Conservation (phyloP, 768 basidiomycete genomes). For the Phaeolepiota aurea region DNA sequence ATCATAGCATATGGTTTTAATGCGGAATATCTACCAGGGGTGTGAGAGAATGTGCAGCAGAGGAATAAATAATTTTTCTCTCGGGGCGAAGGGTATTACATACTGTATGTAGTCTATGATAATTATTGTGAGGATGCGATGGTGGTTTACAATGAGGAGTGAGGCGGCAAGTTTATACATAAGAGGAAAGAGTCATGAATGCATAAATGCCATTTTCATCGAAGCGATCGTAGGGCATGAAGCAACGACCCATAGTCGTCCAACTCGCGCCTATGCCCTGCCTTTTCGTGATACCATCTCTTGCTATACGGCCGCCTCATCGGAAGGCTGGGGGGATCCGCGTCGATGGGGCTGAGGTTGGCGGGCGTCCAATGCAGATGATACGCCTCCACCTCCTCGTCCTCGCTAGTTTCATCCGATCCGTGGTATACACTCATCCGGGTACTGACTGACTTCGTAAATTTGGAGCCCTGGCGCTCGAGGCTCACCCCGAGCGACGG, state of each 20-base stretch:
- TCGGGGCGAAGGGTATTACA: background rate
- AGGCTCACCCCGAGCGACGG: background rate
- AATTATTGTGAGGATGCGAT: background rate
- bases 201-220: background rate
- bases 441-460: background rate
- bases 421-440: background rate
- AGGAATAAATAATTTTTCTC: too few relatives aligned
- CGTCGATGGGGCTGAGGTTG: too few relatives aligned
- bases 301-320: background rate
- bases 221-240: background rate
- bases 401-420: background rate
- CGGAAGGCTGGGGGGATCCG: background rate
- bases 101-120: background rate
- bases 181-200: background rate
- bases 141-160: background rate
- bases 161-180: background rate
- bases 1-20: background rate
- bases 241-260: background rate
- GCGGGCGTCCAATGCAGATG: background rate
- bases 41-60: too few relatives aligned
- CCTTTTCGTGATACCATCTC: background rate
- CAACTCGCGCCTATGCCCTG: background rate
- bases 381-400: background rate
- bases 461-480: background rate
- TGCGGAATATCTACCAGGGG: too few relatives aligned